Evolutionary conservation across 257 asterid genomes (phyloP), one percentile per base, ranked within the genome.

Genomic region (Petunia secreta): DNA sequence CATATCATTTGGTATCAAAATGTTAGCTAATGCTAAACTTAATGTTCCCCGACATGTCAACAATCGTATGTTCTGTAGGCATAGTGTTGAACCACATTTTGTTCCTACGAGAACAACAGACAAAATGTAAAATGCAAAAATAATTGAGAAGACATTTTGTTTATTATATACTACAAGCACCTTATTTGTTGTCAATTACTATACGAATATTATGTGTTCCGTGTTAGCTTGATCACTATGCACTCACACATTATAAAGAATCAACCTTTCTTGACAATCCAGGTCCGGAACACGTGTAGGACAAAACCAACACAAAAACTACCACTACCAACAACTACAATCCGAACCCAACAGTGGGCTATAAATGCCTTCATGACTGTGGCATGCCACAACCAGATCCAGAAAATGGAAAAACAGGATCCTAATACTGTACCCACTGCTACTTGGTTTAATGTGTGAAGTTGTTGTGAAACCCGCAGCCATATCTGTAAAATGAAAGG

Each of bases 401-500:
- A 94, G 13, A 89, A 60, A 40, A 87, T 3, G 52, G 88, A 85
- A 85, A 94, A 89, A 40, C 81, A 1, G 40, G 83, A 86, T 60
- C 97, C 97, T 10, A 90, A 2, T 55, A 86, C 43, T 13, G 94
- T 92, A 85, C 98, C 98, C 50, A 89, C 97, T 1, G 79, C 62
- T 13, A 94, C 96, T 86, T 92, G 98, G 85, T 88, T 88, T 80
- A 84, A 67, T 4, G 96, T 91, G 75, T 92, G 98, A 75, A 90
- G 86, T 15, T 83, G 84, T 71, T 92, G 97, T 8, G 92, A 88
- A 80, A 92, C 87, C 74, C 98, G 89, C 59, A 92, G 94, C 98
- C 98, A 94, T n/a, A 95, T 83, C 98, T 91, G 94, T 86, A 78
- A 37, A 77, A 16, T 53, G 55, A 75, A 13, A 53, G 57, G 25